phyloP scores from a whole-genome alignment of 2,329 filamentous ascomycete species.

The Phyllosticta citriasiana region DNA sequence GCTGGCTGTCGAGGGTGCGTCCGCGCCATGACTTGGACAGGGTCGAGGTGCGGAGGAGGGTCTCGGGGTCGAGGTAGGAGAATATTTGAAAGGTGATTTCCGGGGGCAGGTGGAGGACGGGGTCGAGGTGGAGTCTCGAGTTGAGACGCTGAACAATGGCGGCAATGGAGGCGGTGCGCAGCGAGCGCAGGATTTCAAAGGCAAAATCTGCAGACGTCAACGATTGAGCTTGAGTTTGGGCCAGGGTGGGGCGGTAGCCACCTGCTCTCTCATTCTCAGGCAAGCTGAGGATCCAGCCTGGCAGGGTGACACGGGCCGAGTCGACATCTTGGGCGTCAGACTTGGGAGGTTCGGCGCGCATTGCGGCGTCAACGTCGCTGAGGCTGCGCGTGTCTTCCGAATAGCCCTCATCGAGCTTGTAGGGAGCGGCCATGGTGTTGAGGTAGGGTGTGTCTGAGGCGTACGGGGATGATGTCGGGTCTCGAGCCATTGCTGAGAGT shows the following conservation, averaged over 20 bases:
- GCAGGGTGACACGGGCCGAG: conserved; percentile 34
- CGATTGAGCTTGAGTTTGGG: background rate
- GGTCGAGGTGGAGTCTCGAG: conserved; percentile 85
- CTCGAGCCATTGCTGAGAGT: conserved; percentile 20
- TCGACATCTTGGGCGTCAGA: conserved; percentile 20
- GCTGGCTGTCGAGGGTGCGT: conserved; percentile 67
- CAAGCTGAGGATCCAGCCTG: conserved; percentile 45
- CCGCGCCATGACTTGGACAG: conserved; percentile 76
- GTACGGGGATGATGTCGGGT: conserved; percentile 19
- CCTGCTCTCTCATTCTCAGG: conserved; percentile 47
- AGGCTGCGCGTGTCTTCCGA: conserved; percentile 59
- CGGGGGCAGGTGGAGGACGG: conserved; percentile 71
- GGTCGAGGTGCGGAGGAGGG: conserved; percentile 67
- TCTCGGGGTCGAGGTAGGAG: conserved; percentile 70
- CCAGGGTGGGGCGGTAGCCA: conserved; percentile 21
- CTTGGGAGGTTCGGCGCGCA: conserved; percentile 25
- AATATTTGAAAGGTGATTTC: conserved; percentile 89
- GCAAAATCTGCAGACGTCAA: conserved; percentile 54
- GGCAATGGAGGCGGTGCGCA: conserved; percentile 71
- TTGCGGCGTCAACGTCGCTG: conserved; percentile 29
- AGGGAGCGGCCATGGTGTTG: conserved; percentile 20
- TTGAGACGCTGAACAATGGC: conserved; percentile 71
- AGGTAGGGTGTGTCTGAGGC: conserved; percentile 22
- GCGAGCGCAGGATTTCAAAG: conserved; percentile 63
- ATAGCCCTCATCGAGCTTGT: conserved; percentile 68